These are phyloP conservation scores for Helenozyma rhizophorensis DNA, from an alignment of 805 yeast genomes.

Conservation along the genomic window DNA sequence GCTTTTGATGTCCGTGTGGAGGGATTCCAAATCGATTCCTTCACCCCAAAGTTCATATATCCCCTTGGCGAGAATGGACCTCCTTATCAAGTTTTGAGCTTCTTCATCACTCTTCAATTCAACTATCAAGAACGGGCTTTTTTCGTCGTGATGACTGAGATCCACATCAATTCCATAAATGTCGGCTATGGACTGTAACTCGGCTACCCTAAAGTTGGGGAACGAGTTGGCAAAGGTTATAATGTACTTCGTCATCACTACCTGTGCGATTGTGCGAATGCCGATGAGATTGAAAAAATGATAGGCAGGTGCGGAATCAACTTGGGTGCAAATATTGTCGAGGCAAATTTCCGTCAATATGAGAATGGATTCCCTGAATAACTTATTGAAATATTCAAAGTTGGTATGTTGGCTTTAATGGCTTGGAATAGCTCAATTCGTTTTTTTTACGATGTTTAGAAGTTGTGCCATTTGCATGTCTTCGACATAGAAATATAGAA, in stretches of 20 bases:
- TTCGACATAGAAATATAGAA: too few species aligned
- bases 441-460: too few species aligned
- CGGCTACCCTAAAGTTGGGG: constrained; percentile 73
- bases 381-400: too few species aligned
- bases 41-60: constrained; percentile 84
- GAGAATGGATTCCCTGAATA: too few species aligned
- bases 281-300: too few species aligned
- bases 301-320: too few species aligned
- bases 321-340: too few species aligned
- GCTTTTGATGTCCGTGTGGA: constrained; percentile 50
- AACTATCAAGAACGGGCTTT: constrained; percentile 68
- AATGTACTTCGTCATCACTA: constrained; percentile 63
- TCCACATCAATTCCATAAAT: constrained; percentile 55
- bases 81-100: constrained; percentile 57
- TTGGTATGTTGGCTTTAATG: too few species aligned
- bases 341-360: too few species aligned
- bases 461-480: too few species aligned
- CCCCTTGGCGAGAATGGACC: constrained; percentile 69
- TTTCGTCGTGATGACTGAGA: constrained; percentile 51
- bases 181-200: constrained; percentile 78
- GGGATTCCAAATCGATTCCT: constrained; percentile 49
- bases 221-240: constrained; percentile 85
- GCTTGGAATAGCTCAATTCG: too few species aligned
- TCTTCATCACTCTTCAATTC: constrained; percentile 60
- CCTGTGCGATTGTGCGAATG: too few species aligned